Conservation (phyloP, 202 grass and related monocot species). For the Brachypodium distachyon region DNA sequence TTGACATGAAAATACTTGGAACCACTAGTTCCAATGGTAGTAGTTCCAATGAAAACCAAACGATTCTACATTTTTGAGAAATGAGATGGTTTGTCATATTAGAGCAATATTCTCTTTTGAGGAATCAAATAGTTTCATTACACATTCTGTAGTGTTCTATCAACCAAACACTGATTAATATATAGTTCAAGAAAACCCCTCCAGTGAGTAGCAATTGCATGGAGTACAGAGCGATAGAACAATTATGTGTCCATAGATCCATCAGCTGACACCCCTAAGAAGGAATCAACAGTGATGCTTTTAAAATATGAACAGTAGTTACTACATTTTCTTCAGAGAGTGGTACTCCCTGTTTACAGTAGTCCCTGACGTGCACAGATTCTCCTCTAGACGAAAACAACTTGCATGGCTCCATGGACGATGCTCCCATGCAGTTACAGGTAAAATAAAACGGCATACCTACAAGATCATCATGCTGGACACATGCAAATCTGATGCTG, state of each 20-base stretch:
- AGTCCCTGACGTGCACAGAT: slow-evolving; percentile 21
- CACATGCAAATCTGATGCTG: slow-evolving; percentile 1
- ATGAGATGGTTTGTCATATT: too few species aligned
- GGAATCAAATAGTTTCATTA: too few species aligned
- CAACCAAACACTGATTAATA: too few species aligned
- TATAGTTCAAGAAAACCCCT: too few species aligned
- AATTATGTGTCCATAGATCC: slow-evolving; percentile 2
- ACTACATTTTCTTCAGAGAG: not conserved
- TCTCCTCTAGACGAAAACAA: slow-evolving; percentile 28
- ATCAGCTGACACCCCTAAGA: not conserved
- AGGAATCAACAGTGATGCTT: not conserved
- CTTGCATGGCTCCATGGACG: slow-evolving; percentile 16
- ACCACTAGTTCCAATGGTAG: too few species aligned
- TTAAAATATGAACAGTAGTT: not conserved
- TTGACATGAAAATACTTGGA: too few species aligned
- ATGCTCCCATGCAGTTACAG: not conserved
- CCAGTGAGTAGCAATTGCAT: not conserved
- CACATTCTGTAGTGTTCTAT: too few species aligned
- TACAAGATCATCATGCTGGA: not conserved
- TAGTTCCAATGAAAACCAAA: too few species aligned
- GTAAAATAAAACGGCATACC: not conserved
- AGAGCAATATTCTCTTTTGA: too few species aligned
- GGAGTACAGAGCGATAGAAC: not conserved
- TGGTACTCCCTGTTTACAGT: not conserved
- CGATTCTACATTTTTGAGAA: too few species aligned